Evolutionary conservation across 1,284 basidiomycete genomes (phyloP), one percentile per base, ranked within the genome.

Genomic region (Taiwanofungus camphoratus): DNA sequence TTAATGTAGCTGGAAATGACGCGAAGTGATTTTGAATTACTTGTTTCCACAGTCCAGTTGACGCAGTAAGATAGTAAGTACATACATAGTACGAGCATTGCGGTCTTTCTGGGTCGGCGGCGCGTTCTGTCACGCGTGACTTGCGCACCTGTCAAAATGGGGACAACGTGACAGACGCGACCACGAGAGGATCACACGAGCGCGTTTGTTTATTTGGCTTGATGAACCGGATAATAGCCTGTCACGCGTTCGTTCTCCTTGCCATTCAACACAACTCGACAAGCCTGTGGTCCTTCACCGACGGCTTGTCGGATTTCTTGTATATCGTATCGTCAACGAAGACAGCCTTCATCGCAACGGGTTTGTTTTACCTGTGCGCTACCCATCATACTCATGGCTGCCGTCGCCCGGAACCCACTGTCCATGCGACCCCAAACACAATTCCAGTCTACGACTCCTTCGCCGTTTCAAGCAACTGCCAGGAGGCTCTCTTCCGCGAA

Each of bases 401-500:
- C 58, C 40, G 31, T 54, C 27, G 20, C 49, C 42, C 55, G 56
- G 37, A 53, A 55, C 36, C 58, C 56, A 26, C 42, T 60, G 34
- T 47, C 56, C 49, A 50, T 49, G 48, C 56, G 57, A 44, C 51
- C 53, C 31, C 51, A 54, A 38, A 42, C 50, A 21, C 52, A 56
- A 38, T 46, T 53, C 42, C 36, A 50, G 20, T 40, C 49, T 39
- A 45, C 52, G 38, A 35, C 47, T 32, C 45, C 53, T 32, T 51
- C 54, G 13, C 52, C 53, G 36, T 48, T 45, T 29, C 54, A 55
- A 34, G 42, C 46, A 7, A 45, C 42, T 4, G 33, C 43, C 6
- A 45, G 47, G 36, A 59, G 50, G 42, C 6, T 49, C 8, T 52
- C 62, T 7, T 49, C 63, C 11, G 21, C 50, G 37, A 87, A 87